Evolutionary conservation across 768 basidiomycete genomes (phyloP).

Genomic region (Mycena amicta): DNA sequence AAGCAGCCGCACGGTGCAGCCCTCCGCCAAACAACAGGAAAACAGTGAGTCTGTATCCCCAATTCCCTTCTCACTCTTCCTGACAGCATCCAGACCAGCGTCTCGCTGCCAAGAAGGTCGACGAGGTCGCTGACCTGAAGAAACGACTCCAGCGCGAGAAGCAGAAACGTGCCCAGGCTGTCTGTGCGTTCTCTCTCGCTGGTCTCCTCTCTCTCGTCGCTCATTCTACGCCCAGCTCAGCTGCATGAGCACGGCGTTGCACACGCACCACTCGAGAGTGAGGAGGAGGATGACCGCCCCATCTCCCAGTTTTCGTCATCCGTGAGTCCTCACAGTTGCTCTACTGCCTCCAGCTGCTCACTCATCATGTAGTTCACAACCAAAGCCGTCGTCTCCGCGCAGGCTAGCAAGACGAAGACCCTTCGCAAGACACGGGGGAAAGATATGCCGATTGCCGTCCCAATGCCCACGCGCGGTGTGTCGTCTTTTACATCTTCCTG

Average conservation of each 20-base stretch:
- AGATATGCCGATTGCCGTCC: background rate
- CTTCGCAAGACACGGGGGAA: background rate
- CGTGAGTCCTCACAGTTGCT: slow-evolving; percentile 7
- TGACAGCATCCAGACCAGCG: background rate
- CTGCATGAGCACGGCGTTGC: background rate
- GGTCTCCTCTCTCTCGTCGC: background rate
- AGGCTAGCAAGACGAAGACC: background rate
- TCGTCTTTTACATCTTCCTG: background rate
- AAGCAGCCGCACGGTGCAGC: background rate
- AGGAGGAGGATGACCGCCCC: slow-evolving; percentile 5
- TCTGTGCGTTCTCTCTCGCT: background rate
- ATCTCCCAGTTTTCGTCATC: background rate
- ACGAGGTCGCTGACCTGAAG: background rate
- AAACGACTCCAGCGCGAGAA: background rate
- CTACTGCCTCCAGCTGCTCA: no score
- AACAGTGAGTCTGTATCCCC: background rate
- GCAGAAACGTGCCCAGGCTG: background rate
- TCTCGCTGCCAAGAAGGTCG: background rate
- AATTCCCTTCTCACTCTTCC: background rate
- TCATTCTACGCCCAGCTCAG: background rate
- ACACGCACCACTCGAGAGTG: slow-evolving; percentile 3
- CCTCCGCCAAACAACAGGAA: background rate
- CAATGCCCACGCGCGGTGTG: background rate
- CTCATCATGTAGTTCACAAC: background rate
- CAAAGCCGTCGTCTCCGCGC: background rate